A percentile compares a stretch with the other conserved stretches of the same genome.
Conservation (phyloP, 306 rosid species). For the Mucuna pruriens region DNA sequence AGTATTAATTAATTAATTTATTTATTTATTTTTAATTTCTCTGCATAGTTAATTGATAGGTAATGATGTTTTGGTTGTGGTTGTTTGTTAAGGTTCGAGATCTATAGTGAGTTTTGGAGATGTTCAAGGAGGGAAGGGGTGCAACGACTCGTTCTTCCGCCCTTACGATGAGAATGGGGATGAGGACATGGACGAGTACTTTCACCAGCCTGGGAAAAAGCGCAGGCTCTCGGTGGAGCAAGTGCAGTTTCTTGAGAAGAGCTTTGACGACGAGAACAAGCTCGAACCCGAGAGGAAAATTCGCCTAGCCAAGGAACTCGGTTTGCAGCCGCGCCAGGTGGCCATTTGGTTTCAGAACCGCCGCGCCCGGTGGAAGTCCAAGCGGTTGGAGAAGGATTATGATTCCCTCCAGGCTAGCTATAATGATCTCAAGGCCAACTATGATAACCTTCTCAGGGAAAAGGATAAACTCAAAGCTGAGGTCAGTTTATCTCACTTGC, state of each 20-base stretch:
- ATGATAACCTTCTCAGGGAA: slow-evolving; percentile 58
- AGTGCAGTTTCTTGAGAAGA: slow-evolving; percentile 52
- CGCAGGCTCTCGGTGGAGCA: slow-evolving; percentile 67
- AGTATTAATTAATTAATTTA: background rate
- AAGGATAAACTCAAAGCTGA: slow-evolving; percentile 59
- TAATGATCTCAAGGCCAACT: slow-evolving; percentile 55
- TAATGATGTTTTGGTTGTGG: background rate
- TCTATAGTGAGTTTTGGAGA: slow-evolving; percentile 70
- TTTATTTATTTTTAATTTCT: no score
- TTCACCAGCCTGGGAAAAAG: slow-evolving; percentile 75
- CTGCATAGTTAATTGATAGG: no score
- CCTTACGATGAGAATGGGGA: slow-evolving; percentile 61
- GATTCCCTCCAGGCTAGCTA: slow-evolving; percentile 43
- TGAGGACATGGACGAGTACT: slow-evolving; percentile 62
- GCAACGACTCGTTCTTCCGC: slow-evolving; percentile 42
- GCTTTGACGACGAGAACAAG: background rate
- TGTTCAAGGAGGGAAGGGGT: slow-evolving; percentile 50
- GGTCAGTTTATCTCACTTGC: slow-evolving; percentile 41
- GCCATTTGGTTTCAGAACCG: slow-evolving; percentile 10
- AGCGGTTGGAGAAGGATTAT: background rate
- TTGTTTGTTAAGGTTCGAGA: slow-evolving; percentile 56
- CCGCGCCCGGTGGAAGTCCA: slow-evolving; percentile 9
- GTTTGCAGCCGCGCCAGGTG: background rate
- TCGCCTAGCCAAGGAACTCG: background rate
- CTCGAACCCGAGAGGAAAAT: background rate